Evolutionary conservation across 1,284 basidiomycete species (phyloP), one percentile per base, ranked within the genome.

Genomic region (Cerrena zonata): DNA sequence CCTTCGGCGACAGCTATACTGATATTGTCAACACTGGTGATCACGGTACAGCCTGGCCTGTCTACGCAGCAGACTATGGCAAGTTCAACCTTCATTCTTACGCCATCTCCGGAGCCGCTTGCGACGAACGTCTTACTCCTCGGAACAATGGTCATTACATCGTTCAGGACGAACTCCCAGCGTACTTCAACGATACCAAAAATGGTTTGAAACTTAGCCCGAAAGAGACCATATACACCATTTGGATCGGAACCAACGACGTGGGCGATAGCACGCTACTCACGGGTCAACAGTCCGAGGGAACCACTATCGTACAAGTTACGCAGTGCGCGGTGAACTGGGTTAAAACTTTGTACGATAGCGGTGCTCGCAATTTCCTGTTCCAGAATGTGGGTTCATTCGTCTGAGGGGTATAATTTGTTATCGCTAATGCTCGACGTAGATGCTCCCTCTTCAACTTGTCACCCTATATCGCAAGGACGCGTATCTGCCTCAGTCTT

Each of bases 181-280:
- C 59, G 10, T 76, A 67, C 58, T 53, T 71, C 30, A 58, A 63
- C 11, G 65, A 66, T 42, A 60, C 52, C 54, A 42, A 58, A 48
- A 60, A 67, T 56, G 56, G 57, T 2, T 45, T 69, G 49, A 56
- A 43, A 43, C 53, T 68, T 22, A 45, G 58, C 19, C 53, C 69
- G 0, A 58, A 68, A 5, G 65, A 71, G 47, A 77, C 76, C 5
- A 56, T 76, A 11, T 76, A 73, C 53, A 72, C 73, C 19, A 62
- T 76, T 7, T 77, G 75, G 76, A 76, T 77, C 50, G 75, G 75
- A 5, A 75, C 75, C n/a, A 76, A 76, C 56, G 75, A 76, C 55
- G 62, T 77, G 5, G 75, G 76, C 2, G 66, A 44, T 24, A 59
- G 58, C 22, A 66, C 65, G 24, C 58, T 76, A n/a, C 45, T 75